Base-by-base conservation (phyloP, 306 rosid genomes). In the Potentilla sterilis region DNA sequence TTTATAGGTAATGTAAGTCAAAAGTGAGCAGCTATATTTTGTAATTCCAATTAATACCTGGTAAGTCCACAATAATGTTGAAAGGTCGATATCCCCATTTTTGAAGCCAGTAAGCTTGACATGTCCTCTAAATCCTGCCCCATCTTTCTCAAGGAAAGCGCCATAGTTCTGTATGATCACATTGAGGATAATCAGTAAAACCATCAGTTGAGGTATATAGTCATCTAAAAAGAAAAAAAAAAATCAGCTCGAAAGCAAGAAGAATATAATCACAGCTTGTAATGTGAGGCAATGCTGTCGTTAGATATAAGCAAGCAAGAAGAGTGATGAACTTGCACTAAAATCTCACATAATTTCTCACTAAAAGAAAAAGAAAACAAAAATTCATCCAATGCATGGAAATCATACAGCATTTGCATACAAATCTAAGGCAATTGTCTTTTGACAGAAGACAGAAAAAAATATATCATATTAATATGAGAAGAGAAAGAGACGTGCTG, bases 141-240 rank as follows among this genome's bases (percentile, higher is more conserved):
- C 97, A 86, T 94, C 98, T 80, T 81, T 94, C 88, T 94, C 98
- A 59, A 94, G 75, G 79, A 84, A 92, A 79, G 96, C 95, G 57
- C 98, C 98, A 76, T 92, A 90, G 70, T 94, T 94, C 98, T 94
- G 88, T 32, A 81, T 64, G 63, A 75, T 79, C 63, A 61, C 38
- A 76, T 5, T 43, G 38, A 41, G 57, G 61, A 75, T 22, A 81
- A 73, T 74, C 57, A 74, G 77, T 67, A 79, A 80, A 55, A 47
- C 55, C 22, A 51, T 72, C 59, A 73, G 73, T 73, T 64, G 66
- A 32, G 38, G 35, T 41, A 42, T n/a, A 13, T 19, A 13, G 37
- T 65, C 1, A 37, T 65, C 22, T 38, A 63, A 13, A 43, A 34
- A 34, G 8, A 34, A 32, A 61, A 9, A 28, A 28, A 34, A 0